phyloP scores from a whole-genome alignment of 257 asterid genomes.

The Lavandula angustifolia region DNA sequence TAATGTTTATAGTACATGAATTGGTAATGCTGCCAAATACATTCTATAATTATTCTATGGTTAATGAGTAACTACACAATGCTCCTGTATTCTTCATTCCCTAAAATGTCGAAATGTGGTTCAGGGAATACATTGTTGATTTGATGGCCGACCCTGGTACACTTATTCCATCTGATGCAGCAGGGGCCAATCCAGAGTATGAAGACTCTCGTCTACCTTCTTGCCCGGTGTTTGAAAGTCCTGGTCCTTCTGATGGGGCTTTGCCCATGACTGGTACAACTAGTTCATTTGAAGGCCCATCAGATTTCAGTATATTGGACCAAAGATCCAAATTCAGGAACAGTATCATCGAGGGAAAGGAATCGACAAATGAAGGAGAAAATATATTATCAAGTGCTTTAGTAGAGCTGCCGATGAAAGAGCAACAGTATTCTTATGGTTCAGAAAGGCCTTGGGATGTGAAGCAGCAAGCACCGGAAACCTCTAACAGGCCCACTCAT shows the following conservation, averaged over 20 bases:
- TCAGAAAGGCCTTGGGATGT: constrained; percentile 38
- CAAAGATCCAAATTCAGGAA: constrained; percentile 41
- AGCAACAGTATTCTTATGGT: constrained; percentile 35
- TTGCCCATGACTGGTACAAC: constrained; percentile 49
- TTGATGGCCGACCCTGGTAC: constrained; percentile 98
- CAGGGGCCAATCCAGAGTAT: constrained; percentile 45
- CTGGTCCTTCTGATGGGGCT: constrained; percentile 39
- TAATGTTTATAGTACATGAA: constrained; percentile 25
- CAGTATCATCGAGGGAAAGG: constrained; percentile 34
- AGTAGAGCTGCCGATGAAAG: constrained; percentile 32
- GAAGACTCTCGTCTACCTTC: constrained; percentile 40
- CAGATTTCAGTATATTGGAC: constrained; percentile 37
- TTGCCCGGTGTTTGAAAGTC: constrained; percentile 35
- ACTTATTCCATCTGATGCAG: constrained; percentile 90
- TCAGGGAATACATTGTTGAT: constrained; percentile 97
- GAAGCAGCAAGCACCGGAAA: constrained; percentile 42
- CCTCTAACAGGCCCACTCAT: constrained; percentile 50
- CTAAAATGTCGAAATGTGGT: constrained; percentile 32
- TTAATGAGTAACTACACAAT: constrained; percentile 8
- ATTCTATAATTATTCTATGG: constrained; percentile 20
- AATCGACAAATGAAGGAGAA: constrained; percentile 34
- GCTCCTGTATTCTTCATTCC: constrained; percentile 20
- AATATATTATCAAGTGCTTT: constrained; percentile 32
- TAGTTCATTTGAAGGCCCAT: constrained; percentile 39
- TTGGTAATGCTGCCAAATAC: constrained; percentile 12